phyloP scores from a whole-genome alignment of 2,329 filamentous ascomycete species.

The Verticillium zaregamsianum region DNA sequence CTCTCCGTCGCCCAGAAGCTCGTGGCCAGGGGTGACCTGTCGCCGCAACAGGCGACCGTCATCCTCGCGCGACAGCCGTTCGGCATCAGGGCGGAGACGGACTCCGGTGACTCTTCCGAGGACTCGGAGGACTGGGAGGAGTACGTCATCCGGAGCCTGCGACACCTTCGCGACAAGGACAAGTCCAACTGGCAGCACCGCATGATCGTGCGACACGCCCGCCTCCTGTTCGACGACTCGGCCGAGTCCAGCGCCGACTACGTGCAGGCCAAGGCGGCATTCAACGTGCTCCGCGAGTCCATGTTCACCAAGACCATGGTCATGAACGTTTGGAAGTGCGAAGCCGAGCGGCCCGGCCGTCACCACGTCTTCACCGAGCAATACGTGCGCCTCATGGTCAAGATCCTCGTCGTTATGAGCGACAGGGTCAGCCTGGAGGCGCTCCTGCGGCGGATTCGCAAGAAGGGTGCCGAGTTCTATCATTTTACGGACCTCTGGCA shows the following conservation, averaged over 20 bases:
- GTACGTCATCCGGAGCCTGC: slow-evolving; percentile 48
- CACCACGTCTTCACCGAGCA: slow-evolving; percentile 90
- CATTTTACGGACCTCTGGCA: slow-evolving; percentile 60
- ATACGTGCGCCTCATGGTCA: slow-evolving; percentile 79
- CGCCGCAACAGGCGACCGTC: slow-evolving; percentile 42
- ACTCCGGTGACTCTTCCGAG: slow-evolving; percentile 19
- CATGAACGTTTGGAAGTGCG: slow-evolving; percentile 92
- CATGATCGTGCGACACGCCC: slow-evolving; percentile 71
- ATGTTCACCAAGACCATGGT: slow-evolving; percentile 93
- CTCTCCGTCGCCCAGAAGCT: slow-evolving; percentile 79
- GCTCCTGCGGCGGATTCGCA: slow-evolving; percentile 73
- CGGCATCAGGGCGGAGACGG: slow-evolving; percentile 43
- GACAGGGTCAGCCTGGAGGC: slow-evolving; percentile 75
- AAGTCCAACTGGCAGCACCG: slow-evolving; percentile 96
- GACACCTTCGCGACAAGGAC: slow-evolving; percentile 63
- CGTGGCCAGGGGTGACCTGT: slow-evolving; percentile 50
- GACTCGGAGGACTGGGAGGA: slow-evolving; percentile 59
- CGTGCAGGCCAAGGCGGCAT: slow-evolving; percentile 74
- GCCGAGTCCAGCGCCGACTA: slow-evolving; percentile 33
- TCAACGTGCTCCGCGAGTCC: slow-evolving; percentile 66
- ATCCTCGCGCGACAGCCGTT: slow-evolving; percentile 55
- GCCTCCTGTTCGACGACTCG: slow-evolving; percentile 47
- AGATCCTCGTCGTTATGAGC: slow-evolving; percentile 67
- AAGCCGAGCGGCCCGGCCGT: slow-evolving; percentile 75
- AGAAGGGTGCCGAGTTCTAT: slow-evolving; percentile 73